Conservation (phyloP, 163 green algal species). For the Trebouxiophyceae sp. region DNA sequence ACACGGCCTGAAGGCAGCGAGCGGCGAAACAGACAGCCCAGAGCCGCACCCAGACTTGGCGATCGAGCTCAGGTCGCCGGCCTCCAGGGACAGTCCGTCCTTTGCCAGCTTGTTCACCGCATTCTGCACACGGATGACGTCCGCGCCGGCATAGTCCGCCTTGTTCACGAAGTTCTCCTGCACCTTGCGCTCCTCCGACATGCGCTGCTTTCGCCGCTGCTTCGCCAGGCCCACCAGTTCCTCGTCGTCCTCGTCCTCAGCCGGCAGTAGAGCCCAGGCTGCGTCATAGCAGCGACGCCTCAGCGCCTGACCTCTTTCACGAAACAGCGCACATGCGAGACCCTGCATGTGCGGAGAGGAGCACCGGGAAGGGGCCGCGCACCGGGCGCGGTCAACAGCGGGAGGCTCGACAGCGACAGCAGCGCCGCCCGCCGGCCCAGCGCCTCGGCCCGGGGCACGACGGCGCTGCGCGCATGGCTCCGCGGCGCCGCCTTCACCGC, state of each 20-base stretch:
- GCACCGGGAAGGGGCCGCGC: no score
- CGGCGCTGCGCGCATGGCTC: no score
- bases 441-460: no score
- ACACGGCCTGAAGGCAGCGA: not conserved
- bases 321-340: no score
- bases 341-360: no score
- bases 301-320: no score
- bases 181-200: not conserved
- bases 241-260: not conserved
- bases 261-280: not conserved
- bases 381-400: no score
- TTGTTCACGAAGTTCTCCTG: not conserved
- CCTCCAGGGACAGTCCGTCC: not conserved
- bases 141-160: not conserved
- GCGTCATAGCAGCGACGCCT: no score
- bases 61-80: constrained; percentile 4
- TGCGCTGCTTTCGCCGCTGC: not conserved
- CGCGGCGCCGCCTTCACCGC: no score
- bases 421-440: no score
- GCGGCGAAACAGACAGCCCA: no score
- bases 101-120: constrained; percentile 11
- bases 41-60: not conserved
- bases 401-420: no score
- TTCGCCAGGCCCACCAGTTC: not conserved
- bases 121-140: not conserved